Percentiles rank a stretch among this genome's conserved stretches.
Conservation (phyloP, 495 filamentous ascomycete species). For the Penicillium pulvis region DNA sequence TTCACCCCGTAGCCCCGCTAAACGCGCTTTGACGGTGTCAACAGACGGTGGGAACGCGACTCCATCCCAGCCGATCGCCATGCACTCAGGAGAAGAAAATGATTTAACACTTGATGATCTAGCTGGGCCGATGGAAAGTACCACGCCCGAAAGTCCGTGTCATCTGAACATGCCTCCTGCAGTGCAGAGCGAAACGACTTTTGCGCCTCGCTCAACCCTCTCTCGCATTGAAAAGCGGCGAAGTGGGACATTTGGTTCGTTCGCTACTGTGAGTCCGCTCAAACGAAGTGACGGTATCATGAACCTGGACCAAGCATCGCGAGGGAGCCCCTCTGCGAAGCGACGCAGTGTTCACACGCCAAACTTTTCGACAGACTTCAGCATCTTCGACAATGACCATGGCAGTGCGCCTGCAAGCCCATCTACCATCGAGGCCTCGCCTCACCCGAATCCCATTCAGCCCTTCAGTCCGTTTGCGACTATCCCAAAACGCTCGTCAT, state of each 20-base stretch:
- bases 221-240: conserved; percentile 51
- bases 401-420: conserved; percentile 31
- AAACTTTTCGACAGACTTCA: conserved; percentile 61
- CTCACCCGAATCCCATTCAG: conserved; percentile 29
- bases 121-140: conserved; percentile 17
- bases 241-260: conserved; percentile 48
- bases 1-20: conserved; percentile 74
- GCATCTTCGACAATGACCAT: conserved; percentile 63
- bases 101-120: conserved; percentile 30
- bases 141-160: conserved; percentile 44
- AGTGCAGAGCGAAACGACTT: conserved; percentile 38
- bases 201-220: conserved; percentile 47
- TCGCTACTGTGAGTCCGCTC: conserved; percentile 76
- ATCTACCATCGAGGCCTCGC: conserved; percentile 27
- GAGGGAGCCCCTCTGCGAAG: conserved; percentile 86
- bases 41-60: conserved; percentile 70
- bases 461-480: conserved; percentile 45
- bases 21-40: conserved; percentile 70
- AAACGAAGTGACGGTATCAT: conserved; percentile 91
- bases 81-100: conserved; percentile 59
- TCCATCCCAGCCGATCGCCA: conserved; percentile 41
- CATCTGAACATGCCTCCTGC: conserved; percentile 43
- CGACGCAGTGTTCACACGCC: conserved; percentile 77
- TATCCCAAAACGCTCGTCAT: conserved; percentile 60
- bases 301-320: conserved; percentile 73